Evolutionary conservation across 106 monocot genomes (phyloP), one percentile per base, ranked within the genome.

Genomic region (Cymbidium sinense): DNA sequence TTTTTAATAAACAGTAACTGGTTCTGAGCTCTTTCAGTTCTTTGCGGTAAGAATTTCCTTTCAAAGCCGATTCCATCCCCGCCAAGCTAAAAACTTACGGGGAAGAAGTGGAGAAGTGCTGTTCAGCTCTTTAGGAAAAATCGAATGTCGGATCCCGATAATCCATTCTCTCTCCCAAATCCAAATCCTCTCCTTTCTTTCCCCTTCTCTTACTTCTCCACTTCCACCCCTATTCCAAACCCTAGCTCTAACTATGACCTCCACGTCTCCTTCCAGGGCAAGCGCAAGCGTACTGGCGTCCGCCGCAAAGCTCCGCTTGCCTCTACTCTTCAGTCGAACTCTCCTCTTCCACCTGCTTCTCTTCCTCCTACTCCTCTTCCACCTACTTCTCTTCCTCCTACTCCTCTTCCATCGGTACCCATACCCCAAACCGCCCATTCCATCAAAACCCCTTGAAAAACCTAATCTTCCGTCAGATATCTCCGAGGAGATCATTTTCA

Each of bases 401-500:
- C 23, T 50, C 76, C 27, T 20, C 55, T 64, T 3, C 79, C 44
- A 0, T 17, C 78, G 9, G 9, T 0, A 31, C 44, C 23, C n/a
- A 37, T 25, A 11, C 13, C 41, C 20, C 30, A 34, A 11, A 33
- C 18, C 50, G 21, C 77, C n/a, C 1, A 74, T 6, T 21, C 51
- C 23, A 21, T n/a, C 74, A 39, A 33, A 1, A 43, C 80, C 70
- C 0, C 7, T 23, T n/a, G 27, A 15, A 15, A 36, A 27, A 47
- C 77, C 79, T 8, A 80, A 21, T 73, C 54, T 23, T 34, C 43
- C 64, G 20, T 55, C 80, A 7, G 90, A 90, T 61, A 12, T 87
- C 78, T 86, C 90, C 28, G 99, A 99, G 47, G 99, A 99, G 83
- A 99, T 99, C 86, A 93, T 99, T 73, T 85, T 95, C 35, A 92